These are phyloP conservation scores for Eudorina sp. DNA, from an alignment of 139 green algal genomes.

Conservation along the genomic window DNA sequence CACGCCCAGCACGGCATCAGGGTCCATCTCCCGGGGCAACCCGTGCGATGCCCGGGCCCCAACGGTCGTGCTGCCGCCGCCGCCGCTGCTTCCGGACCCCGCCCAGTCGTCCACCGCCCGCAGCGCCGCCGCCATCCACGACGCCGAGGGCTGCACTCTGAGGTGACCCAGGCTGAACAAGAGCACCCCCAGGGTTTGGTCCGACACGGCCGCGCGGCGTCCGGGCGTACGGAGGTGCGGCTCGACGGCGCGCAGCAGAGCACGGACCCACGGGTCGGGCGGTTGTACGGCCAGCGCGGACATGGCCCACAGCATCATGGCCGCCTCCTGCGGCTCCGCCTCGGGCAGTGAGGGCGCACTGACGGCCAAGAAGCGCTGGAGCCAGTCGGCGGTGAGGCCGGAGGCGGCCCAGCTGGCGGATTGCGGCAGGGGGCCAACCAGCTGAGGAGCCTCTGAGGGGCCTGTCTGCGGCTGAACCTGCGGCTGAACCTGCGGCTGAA, in stretches of 20 bases:
- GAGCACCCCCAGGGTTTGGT: conserved; percentile 25
- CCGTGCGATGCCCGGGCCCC: no score
- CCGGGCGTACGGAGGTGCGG: not conserved
- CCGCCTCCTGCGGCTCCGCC: conserved; percentile 17
- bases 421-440: no score
- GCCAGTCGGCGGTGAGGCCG: conserved; percentile 24
- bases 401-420: conserved; percentile 14
- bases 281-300: not conserved
- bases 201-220: not conserved
- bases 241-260: conserved; percentile 2
- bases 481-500: not conserved
- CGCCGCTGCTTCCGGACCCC: not conserved
- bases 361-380: conserved; percentile 20
- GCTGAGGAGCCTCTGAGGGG: not conserved
- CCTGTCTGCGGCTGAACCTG: not conserved
- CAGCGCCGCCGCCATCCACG: conserved; percentile 22
- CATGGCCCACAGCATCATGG: conserved; percentile 35
- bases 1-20: not conserved
- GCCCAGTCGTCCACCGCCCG: conserved; percentile 3
- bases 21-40: not conserved
- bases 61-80: not conserved
- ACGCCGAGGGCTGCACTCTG: not conserved
- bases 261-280: not conserved
- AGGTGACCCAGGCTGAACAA: not conserved
- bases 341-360: not conserved